Evolutionary conservation across 1,284 basidiomycete species (phyloP), one percentile per base, ranked within the genome.

Genomic region (Apiotrichum brassicae): DNA sequence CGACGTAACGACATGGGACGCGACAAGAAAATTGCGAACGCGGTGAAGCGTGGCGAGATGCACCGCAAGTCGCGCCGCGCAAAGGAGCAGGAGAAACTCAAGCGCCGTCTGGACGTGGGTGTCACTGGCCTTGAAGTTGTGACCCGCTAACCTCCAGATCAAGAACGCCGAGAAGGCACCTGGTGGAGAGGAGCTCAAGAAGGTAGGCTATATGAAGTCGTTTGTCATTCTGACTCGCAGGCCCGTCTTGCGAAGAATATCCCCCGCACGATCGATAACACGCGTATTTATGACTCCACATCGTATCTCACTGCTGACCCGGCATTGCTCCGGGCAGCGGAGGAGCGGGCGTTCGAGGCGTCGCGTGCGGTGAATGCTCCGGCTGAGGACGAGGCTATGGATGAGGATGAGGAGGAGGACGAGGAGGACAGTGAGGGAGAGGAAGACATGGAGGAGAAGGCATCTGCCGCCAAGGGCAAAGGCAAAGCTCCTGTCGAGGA

Each of bases 211-310:
- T 18, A 8, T 18, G 4, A n/a, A 6, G 19, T 14, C 13, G 36
- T 49, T 55, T 37, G 49, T 25, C 16, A 18, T n/a, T 34, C n/a
- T 34, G 12, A 34, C 33, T 34, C 33, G 14, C 43, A 91, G 88
- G 85, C 83, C 81, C 82, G 91, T 53, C 74, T 89, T 33, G 79
- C 81, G 6, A 81, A 85, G 62, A 95, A 97, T 76, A 78, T 93
- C 19, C 90, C 94, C 0, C 80, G 82, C 35, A 98, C 94, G 1
- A 82, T 97, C 32, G 94, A 98, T 68, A 97, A 97, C 70, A 87
- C 84, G 45, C 83, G 93, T 54, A 84, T 92, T 70, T 88, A 82
- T 69, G 91, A 95, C 62, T 86, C 88, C 4, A 64, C 56, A 7
- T 88, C 87, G 33, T 85, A 85, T 63, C 76, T 88, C 46, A 87